Conservation (phyloP, 73 alveolate genomes). For the Urostyla sp. region DNA sequence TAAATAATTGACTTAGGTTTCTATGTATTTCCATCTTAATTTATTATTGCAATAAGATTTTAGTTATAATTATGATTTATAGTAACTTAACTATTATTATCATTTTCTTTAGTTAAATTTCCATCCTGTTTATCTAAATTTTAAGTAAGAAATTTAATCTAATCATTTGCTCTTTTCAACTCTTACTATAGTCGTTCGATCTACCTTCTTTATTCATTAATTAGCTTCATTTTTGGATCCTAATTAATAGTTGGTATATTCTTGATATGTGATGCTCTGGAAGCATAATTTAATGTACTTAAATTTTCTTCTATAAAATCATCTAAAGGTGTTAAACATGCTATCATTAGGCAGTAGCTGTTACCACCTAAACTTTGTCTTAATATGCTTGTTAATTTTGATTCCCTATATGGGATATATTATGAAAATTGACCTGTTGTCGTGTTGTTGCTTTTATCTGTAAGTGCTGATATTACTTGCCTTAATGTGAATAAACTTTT, state of each 20-base stretch:
- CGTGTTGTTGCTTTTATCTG: slow-evolving; percentile 69
- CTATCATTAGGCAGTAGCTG: slow-evolving; percentile 78
- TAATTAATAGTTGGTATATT: slow-evolving; percentile 46
- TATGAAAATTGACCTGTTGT: not conserved
- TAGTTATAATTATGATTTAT: slow-evolving; percentile 46
- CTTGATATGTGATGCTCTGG: slow-evolving; percentile 61
- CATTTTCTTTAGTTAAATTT: not conserved
- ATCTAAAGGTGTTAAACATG: slow-evolving; percentile 79
- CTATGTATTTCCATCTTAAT: not conserved
- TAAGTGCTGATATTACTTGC: slow-evolving; percentile 89
- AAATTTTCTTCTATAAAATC: slow-evolving; percentile 78
- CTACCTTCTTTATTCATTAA: slow-evolving; percentile 10
- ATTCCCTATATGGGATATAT: slow-evolving; percentile 84
- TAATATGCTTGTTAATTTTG: slow-evolving; percentile 78
- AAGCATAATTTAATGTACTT: slow-evolving; percentile 80
- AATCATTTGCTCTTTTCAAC: slow-evolving; percentile 36
- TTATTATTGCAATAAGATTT: slow-evolving; percentile 44
- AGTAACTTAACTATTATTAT: slow-evolving; percentile 9
- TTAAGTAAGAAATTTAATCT: slow-evolving; percentile 41
- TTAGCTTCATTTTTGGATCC: slow-evolving; percentile 49
- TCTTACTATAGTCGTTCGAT: slow-evolving; percentile 40
- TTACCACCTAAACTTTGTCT: slow-evolving; percentile 85
- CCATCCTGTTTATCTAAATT: no score
- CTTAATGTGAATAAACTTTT: slow-evolving; percentile 95
- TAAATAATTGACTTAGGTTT: no score